phyloP scores from a whole-genome alignment of 768 basidiomycete genomes.

The Lactifluus hygrophoroides region DNA sequence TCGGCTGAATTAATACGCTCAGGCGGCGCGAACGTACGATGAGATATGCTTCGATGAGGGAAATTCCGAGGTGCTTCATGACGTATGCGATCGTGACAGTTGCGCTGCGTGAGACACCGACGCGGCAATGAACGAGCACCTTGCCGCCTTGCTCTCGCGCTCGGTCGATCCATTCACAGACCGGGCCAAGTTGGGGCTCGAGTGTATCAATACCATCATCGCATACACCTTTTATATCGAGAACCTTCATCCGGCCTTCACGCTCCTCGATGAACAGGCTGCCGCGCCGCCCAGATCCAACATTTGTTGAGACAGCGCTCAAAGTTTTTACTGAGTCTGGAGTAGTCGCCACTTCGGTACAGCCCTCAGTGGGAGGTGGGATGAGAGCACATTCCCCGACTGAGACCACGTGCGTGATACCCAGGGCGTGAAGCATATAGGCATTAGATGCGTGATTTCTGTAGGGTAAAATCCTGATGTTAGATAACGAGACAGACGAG shows the following conservation, averaged over 20 bases:
- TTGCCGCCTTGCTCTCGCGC: slow-evolving; percentile 78
- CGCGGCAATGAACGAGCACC: slow-evolving; percentile 93
- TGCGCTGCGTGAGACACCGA: slow-evolving; percentile 94
- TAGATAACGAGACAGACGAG: slow-evolving; percentile 16
- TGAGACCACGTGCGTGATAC: slow-evolving; percentile 94
- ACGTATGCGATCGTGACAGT: slow-evolving; percentile 97
- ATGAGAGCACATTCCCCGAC: slow-evolving; percentile 92
- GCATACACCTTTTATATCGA: slow-evolving; percentile 86
- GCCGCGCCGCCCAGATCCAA: slow-evolving; percentile 47
- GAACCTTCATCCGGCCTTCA: slow-evolving; percentile 82
- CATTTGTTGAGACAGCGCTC: slow-evolving; percentile 31
- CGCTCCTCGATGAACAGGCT: slow-evolving; percentile 84
- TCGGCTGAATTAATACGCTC: slow-evolving; percentile 89
- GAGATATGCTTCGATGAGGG: slow-evolving; percentile 89
- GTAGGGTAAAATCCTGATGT: slow-evolving; percentile 8
- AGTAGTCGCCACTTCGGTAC: neutral
- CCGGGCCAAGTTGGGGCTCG: slow-evolving; percentile 77
- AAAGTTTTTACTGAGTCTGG: neutral
- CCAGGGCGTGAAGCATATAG: slow-evolving; percentile 91
- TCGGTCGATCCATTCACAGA: slow-evolving; percentile 90
- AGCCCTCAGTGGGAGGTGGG: slow-evolving; percentile 45
- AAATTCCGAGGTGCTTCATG: slow-evolving; percentile 82
- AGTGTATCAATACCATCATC: slow-evolving; percentile 97
- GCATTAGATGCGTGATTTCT: slow-evolving; percentile 93
- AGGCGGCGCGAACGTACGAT: slow-evolving; percentile 85